Conservation (phyloP, 164 flowering plant species). For the Aristolochia contorta region DNA sequence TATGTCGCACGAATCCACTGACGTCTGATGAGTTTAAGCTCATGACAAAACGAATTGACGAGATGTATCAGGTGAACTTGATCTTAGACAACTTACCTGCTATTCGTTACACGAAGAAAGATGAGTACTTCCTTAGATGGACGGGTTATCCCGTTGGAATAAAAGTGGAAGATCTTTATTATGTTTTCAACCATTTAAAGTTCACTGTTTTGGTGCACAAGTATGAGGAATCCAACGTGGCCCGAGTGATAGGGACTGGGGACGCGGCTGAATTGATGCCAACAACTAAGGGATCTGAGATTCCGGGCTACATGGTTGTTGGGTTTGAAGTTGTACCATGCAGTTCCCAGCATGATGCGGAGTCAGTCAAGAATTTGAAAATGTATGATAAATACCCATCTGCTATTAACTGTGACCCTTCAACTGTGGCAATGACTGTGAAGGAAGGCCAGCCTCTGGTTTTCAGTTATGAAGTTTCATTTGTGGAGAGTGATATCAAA, state of each 20-base stretch:
- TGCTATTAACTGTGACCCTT: conserved; percentile 48
- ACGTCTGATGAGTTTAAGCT: conserved; percentile 42
- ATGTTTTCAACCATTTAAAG: conserved; percentile 72
- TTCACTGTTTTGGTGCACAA: conserved; percentile 68
- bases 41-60: conserved; percentile 64
- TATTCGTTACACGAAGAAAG: conserved; percentile 55
- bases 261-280: conserved; percentile 68
- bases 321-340: conserved; percentile 83
- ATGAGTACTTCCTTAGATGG: conserved; percentile 43
- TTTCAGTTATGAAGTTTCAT: conserved; percentile 63
- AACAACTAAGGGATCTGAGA: conserved; percentile 25
- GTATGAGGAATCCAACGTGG: conserved; percentile 67
- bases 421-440: conserved; percentile 44
- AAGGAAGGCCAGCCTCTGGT: conserved; percentile 57
- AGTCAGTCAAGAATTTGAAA: conserved; percentile 41
- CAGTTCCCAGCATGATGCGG: conserved; percentile 38
- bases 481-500: conserved; percentile 70
- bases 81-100: conserved; percentile 74
- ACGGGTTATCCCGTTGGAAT: conserved; percentile 83
- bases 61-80: conserved; percentile 80
- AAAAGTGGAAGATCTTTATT: conserved; percentile 46
- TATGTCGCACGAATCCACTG: conserved; percentile 43
- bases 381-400: conserved; percentile 47
- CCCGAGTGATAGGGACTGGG: conserved; percentile 76
- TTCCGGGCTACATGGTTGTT: conserved; percentile 77